Evolutionary conservation across 768 basidiomycete genomes (phyloP), one percentile per base, ranked within the genome.

Genomic region (Suillus ampliporus): DNA sequence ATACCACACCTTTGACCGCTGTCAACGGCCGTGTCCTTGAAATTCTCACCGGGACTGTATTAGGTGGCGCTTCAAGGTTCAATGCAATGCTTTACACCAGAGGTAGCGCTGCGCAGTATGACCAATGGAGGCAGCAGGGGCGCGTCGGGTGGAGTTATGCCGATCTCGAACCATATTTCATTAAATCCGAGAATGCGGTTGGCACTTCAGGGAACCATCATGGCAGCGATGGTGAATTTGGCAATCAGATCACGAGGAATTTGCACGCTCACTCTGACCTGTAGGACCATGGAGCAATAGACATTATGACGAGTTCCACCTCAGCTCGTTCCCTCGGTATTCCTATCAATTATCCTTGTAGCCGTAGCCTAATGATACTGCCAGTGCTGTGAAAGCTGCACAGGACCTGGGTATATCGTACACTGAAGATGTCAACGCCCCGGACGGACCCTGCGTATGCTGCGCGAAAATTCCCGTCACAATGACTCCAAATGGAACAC

Each of bases 41-140:
- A 21, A 46, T 46, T 21, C 44, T 64, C 11, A 58, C 67, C 2
- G 78, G 77, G 3, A 57, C 59, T 5, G 72, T 66, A n/a, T 72
- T 86, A n/a, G 84, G 84, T 31, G 84, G 84, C 1, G 77, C 75
- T 13, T 77, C 80, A 46, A 77, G 80, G 13, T 76, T 84, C 67
- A 85, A 86, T 69, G 79, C 77, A 35, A 71, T 80, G 67, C 60
- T 72, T 34, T 78, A 76, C 58, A 69, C 70, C 0, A 64, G 76
- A 21, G 74, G 73, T 1, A 62, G 68, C 5, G 69, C 76, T 10
- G 73, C 62, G 1, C 74, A 78, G 59, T 79, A 72, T 59, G 70
- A 77, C 53, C 59, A 59, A 21, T 79, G 78, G 73, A 68, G 47
- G 23, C 65, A 67, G 15, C 61, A 59, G 35, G 78, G 77, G 2